These are phyloP conservation scores for Grosmannia serpens DNA, from an alignment of 2,329 filamentous ascomycete genomes.

Conservation along the genomic window DNA sequence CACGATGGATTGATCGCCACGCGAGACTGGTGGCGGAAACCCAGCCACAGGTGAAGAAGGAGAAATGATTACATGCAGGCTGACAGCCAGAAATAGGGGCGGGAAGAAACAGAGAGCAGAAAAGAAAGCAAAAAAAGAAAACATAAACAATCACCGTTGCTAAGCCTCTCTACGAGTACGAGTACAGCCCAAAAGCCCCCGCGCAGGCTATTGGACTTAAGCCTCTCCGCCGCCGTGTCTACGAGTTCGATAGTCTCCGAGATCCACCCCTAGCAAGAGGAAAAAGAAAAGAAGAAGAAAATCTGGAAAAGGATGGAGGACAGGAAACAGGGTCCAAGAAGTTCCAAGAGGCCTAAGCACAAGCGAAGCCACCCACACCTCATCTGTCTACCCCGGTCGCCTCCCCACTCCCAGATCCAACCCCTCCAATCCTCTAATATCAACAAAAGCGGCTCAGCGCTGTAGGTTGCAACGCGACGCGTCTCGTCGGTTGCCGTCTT, in stretches of 20 bases:
- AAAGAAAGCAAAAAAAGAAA: not conserved
- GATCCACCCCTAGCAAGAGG: not conserved
- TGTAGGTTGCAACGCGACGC: constrained; percentile 1
- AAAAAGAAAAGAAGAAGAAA: not conserved
- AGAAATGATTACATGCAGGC: not conserved
- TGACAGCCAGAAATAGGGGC: not conserved
- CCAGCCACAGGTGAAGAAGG: not conserved
- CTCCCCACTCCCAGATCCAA: not conserved
- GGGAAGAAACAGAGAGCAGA: not conserved
- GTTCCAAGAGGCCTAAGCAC: not conserved
- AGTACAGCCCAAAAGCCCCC: not conserved
- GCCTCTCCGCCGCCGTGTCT: not conserved
- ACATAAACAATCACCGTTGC: not conserved
- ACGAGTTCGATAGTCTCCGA: not conserved
- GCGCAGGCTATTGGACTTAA: not conserved
- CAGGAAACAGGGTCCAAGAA: not conserved
- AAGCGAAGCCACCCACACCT: not conserved
- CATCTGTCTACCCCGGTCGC: not conserved
- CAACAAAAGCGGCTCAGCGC: constrained; percentile 1
- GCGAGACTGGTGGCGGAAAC: not conserved
- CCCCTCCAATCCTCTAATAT: not conserved
- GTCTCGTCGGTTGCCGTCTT: not conserved
- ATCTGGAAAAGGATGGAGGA: not conserved
- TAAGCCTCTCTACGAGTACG: not conserved
- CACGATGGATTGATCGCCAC: not conserved